Evolutionary conservation across 768 basidiomycete species (phyloP).

Genomic region (Melanogaster broomeanus): DNA sequence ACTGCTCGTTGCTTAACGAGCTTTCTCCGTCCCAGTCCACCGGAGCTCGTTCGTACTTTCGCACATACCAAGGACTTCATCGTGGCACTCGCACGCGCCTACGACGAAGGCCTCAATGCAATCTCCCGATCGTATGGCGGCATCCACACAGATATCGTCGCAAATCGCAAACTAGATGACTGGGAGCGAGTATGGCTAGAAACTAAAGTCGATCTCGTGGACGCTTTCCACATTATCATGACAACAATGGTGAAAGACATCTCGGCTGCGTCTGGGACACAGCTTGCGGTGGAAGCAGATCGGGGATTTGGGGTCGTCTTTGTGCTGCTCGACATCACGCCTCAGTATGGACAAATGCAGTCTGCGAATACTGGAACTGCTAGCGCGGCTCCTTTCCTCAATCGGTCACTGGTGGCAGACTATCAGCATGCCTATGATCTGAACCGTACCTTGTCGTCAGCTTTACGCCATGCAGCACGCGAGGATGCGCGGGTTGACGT

Average conservation of each 20-base stretch:
- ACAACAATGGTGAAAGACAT: conserved; percentile 51
- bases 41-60: conserved; percentile 52
- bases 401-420: conserved; percentile 66
- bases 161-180: conserved; percentile 46
- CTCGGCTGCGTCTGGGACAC: conserved; percentile 41
- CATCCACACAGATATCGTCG: conserved; percentile 26
- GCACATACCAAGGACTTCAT: conserved; percentile 53
- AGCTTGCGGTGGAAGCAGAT: conserved; percentile 51
- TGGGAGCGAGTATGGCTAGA: conserved; percentile 75
- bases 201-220: conserved; percentile 72
- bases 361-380: conserved; percentile 11
- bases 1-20: conserved; percentile 55
- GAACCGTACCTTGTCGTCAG: conserved; percentile 46
- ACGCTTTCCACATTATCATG: conserved; percentile 65
- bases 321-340: conserved; percentile 50
- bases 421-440: conserved; percentile 72
- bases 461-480: conserved; percentile 45
- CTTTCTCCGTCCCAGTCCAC: conserved; percentile 54
- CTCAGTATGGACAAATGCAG: conserved; percentile 24
- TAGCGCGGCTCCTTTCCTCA: conserved; percentile 56
- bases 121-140: conserved; percentile 67
- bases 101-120: conserved; percentile 56
- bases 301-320: conserved; percentile 59
- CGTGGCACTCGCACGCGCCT: conserved; percentile 56
- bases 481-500: conserved; percentile 61